Conservation (phyloP, 2,329 filamentous ascomycete species). For the Cladosporium sp. region DNA sequence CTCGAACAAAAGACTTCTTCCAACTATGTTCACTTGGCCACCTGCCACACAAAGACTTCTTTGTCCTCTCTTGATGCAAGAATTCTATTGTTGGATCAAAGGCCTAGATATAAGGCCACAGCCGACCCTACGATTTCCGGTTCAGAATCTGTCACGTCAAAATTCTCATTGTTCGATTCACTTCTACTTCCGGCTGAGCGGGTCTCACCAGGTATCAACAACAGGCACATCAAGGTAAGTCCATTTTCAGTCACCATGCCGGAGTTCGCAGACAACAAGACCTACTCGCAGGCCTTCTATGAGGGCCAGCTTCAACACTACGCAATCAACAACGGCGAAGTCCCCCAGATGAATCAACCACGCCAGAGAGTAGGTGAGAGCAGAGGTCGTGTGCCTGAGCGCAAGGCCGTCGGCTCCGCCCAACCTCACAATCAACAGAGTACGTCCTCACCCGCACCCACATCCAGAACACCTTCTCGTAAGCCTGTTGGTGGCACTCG, state of each 20-base stretch:
- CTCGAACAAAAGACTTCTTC: constrained; percentile 2
- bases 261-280: background rate
- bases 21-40: background rate
- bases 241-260: background rate
- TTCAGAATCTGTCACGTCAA: background rate
- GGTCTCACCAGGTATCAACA: constrained; percentile 3
- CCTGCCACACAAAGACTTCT: background rate
- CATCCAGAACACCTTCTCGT: background rate
- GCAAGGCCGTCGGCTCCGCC: constrained; percentile 1
- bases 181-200: constrained; percentile 8
- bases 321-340: background rate
- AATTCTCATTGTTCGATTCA: constrained; percentile 1
- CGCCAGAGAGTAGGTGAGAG: background rate
- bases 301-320: background rate
- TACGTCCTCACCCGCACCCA: background rate
- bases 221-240: constrained; percentile 3
- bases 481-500: constrained; percentile 1
- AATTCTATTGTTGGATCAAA: background rate
- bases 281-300: background rate
- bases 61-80: background rate
- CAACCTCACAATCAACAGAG: background rate
- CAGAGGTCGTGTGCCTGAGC: background rate
- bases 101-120: constrained; percentile 1
- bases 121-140: background rate
- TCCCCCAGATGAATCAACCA: background rate